Evolutionary conservation across 1,284 basidiomycete genomes (phyloP).

Genomic region (Leccinum huronense): DNA sequence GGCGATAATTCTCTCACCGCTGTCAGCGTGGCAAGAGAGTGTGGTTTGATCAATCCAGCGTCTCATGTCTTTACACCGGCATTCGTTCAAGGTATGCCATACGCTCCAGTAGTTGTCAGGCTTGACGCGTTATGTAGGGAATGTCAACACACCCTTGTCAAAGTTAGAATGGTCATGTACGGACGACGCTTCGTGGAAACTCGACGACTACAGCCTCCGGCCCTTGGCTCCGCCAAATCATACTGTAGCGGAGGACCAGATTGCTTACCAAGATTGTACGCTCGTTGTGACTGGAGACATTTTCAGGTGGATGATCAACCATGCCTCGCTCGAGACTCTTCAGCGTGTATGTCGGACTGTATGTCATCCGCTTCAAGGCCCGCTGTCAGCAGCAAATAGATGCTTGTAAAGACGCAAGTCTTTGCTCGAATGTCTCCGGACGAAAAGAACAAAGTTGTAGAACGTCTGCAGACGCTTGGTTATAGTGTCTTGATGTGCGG

Average conservation of each 20-base stretch:
- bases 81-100: conserved; percentile 68
- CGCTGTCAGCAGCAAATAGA: conserved; percentile 46
- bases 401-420: conserved; percentile 98
- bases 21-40: conserved; percentile 95
- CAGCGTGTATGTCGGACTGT: conserved; percentile 65
- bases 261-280: conserved; percentile 85
- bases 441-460: conserved; percentile 98
- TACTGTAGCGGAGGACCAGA: conserved; percentile 65
- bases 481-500: conserved; percentile 99
- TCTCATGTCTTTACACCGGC: conserved; percentile 90
- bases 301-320: conserved; percentile 98
- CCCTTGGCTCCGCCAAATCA: conserved; percentile 68
- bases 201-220: conserved; percentile 88
- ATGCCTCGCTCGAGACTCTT: conserved; percentile 90
- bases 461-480: conserved; percentile 88
- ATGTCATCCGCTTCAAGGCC: background rate
- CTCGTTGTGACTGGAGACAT: conserved; percentile 96
- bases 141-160: conserved; percentile 58
- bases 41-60: conserved; percentile 84
- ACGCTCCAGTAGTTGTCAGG: background rate
- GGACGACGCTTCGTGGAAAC: conserved; percentile 83
- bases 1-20: conserved; percentile 98
- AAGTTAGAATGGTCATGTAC: conserved; percentile 90
- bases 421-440: conserved; percentile 99
- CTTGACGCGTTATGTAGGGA: conserved; percentile 45